Evolutionary conservation across 1,284 basidiomycete species (phyloP).

Genomic region (Fereydounia khargensis): DNA sequence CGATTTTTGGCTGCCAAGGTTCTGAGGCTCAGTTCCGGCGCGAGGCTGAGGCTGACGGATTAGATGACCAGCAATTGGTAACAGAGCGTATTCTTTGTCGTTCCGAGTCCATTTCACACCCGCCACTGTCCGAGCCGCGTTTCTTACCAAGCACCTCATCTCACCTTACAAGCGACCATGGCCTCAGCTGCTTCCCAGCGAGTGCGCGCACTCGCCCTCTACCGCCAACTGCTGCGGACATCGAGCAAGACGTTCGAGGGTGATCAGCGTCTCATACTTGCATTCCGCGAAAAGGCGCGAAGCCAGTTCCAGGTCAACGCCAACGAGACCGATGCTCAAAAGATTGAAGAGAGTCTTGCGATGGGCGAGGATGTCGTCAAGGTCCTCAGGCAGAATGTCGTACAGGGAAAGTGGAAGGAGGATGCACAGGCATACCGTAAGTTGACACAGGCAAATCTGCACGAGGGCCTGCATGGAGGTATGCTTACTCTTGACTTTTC

Average conservation of each 20-base stretch:
- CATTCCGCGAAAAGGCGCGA: constrained; percentile 41
- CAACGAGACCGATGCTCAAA: constrained; percentile 30
- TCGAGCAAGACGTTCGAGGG: constrained; percentile 43
- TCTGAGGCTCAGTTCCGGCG: no score
- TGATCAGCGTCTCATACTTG: constrained; percentile 29
- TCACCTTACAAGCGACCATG: constrained; percentile 6
- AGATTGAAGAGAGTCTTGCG: constrained; percentile 44
- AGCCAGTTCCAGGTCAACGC: constrained; percentile 31
- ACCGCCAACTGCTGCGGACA: constrained; percentile 48
- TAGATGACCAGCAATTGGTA: no score
- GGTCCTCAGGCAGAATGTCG: constrained; percentile 50
- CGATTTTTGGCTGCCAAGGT: no score
- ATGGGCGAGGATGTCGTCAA: constrained; percentile 49
- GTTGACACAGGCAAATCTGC: constrained; percentile 1
- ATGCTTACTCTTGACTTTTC: not conserved
- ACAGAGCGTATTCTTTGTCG: no score
- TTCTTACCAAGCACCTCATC: not conserved
- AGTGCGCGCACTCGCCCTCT: constrained; percentile 42
- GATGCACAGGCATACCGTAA: constrained; percentile 34
- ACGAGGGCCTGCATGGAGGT: no score
- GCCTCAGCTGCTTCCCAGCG: constrained; percentile 40
- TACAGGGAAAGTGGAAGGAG: constrained; percentile 46
- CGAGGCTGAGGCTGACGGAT: no score
- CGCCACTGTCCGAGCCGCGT: not conserved
- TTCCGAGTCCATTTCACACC: no score